Conservation (phyloP, 2,329 filamentous ascomycete species). For the Colletotrichum eremochloae region DNA sequence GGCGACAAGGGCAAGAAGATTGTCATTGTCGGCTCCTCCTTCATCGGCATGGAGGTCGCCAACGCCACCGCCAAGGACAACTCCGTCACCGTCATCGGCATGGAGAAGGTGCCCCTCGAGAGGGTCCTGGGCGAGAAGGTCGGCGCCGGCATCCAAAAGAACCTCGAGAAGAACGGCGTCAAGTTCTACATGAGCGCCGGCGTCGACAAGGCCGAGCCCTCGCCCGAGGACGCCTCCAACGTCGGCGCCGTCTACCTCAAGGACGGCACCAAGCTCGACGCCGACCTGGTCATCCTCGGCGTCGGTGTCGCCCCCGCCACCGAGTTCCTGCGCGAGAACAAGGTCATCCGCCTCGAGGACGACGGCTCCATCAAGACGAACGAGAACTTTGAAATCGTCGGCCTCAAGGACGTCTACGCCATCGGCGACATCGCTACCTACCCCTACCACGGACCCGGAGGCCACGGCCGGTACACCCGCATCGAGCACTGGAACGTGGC, state of each 20-base stretch:
- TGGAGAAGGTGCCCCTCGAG: constrained; percentile 88
- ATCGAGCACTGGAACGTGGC: constrained; percentile 99
- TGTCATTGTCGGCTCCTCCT: constrained; percentile 91
- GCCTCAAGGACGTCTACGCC: constrained; percentile 87
- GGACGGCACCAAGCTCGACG: constrained; percentile 85
- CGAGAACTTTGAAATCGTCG: constrained; percentile 81
- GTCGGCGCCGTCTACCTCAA: constrained; percentile 88
- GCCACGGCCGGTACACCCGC: constrained; percentile 78
- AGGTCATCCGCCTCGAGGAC: constrained; percentile 76
- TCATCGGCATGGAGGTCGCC: constrained; percentile 98
- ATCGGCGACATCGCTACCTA: constrained; percentile 96
- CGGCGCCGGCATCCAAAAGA: constrained; percentile 82
- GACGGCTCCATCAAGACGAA: constrained; percentile 91
- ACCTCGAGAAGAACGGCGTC: constrained; percentile 87
- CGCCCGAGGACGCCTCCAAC: constrained; percentile 73
- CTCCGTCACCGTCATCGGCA: constrained; percentile 86
- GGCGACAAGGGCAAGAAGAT: constrained; percentile 91
- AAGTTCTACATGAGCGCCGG: constrained; percentile 87
- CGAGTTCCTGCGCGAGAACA: constrained; percentile 81
- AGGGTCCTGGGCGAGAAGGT: constrained; percentile 86
- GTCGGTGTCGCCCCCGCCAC: constrained; percentile 91
- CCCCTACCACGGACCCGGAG: constrained; percentile 91
- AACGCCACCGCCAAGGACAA: constrained; percentile 86
- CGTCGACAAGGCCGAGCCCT: constrained; percentile 86
- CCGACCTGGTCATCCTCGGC: constrained; percentile 91